Percentiles rank a stretch among this genome's conserved stretches.
Conservation (phyloP, 441 rosid genomes). For the Pelargonium cotyledonis region DNA sequence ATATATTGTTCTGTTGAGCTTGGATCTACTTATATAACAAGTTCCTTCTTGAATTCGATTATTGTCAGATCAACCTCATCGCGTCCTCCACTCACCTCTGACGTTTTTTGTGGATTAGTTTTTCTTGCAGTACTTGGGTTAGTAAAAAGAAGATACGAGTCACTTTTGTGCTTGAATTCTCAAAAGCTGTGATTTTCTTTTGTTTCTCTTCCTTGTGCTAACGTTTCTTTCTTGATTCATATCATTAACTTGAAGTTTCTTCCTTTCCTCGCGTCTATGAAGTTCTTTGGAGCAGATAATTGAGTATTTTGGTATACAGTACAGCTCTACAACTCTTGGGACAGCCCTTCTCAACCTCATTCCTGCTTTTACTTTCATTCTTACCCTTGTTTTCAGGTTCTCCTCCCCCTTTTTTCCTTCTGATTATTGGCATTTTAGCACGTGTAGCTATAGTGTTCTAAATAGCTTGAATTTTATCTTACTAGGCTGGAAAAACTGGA, state of each 20-base stretch:
- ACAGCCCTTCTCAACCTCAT: conserved; percentile 40
- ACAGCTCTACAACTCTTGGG: conserved; percentile 49
- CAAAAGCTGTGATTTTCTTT: not conserved
- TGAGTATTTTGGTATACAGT: conserved; percentile 36
- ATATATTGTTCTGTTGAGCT: conserved; percentile 38
- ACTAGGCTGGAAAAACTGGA: conserved; percentile 39
- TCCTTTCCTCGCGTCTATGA: not conserved
- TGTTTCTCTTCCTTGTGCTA: not conserved
- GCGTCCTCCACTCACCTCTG: conserved; percentile 19
- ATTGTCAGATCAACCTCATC: not conserved
- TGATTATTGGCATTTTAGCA: not conserved
- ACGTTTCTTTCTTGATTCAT: not conserved
- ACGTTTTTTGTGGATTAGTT: not conserved
- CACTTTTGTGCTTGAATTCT: not conserved
- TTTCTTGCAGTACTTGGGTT: conserved; percentile 19
- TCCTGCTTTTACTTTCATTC: conserved; percentile 48
- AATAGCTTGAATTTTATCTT: not conserved
- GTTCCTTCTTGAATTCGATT: not conserved
- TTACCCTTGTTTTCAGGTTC: conserved; percentile 49
- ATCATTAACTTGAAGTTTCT: not conserved
- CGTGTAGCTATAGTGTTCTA: not conserved
- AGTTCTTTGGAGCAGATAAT: conserved; percentile 20
- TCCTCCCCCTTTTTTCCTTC: not conserved
- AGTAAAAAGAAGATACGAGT: not conserved
- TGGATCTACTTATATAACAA: conserved; percentile 26